Evolutionary conservation across 331 rosid species (phyloP).

Genomic region (Quercus phellos): DNA sequence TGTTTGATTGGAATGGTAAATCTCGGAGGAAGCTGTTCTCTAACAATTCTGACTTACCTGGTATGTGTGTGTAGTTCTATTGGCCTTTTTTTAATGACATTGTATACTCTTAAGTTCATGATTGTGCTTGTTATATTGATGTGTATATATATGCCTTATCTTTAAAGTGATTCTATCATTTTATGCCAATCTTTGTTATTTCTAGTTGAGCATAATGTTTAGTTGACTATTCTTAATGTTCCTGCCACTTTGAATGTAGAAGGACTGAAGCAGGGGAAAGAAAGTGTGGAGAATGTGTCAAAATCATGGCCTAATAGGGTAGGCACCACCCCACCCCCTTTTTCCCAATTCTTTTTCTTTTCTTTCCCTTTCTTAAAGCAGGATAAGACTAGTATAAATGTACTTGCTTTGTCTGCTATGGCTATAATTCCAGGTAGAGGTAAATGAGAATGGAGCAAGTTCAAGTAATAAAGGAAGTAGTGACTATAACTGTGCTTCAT

Average conservation of each 20-base stretch:
- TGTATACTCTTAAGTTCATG: not conserved
- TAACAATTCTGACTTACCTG: slow-evolving; percentile 40
- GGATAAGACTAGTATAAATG: not conserved
- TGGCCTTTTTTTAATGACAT: not conserved
- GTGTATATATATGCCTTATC: not conserved
- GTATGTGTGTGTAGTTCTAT: slow-evolving; percentile 19
- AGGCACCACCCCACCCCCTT: slow-evolving; percentile 15
- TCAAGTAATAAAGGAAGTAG: slow-evolving; percentile 43
- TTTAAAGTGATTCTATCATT: not conserved
- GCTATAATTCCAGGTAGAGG: slow-evolving; percentile 47
- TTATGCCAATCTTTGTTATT: not conserved
- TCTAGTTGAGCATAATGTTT: not conserved
- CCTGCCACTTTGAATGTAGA: slow-evolving; percentile 30
- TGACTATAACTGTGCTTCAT: slow-evolving; percentile 47
- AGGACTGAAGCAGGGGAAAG: slow-evolving; percentile 55
- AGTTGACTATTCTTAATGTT: slow-evolving; percentile 11
- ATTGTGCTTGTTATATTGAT: not conserved
- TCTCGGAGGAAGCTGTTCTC: slow-evolving; percentile 66
- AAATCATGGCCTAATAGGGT: slow-evolving; percentile 49
- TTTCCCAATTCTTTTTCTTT: not conserved
- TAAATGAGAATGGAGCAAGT: slow-evolving; percentile 50
- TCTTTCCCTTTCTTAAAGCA: not conserved
- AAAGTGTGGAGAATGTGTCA: slow-evolving; percentile 45
- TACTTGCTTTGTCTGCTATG: slow-evolving; percentile 1
- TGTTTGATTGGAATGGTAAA: slow-evolving; percentile 88